Conservation (phyloP, 306 rosid species). For the Neltuma alba region DNA sequence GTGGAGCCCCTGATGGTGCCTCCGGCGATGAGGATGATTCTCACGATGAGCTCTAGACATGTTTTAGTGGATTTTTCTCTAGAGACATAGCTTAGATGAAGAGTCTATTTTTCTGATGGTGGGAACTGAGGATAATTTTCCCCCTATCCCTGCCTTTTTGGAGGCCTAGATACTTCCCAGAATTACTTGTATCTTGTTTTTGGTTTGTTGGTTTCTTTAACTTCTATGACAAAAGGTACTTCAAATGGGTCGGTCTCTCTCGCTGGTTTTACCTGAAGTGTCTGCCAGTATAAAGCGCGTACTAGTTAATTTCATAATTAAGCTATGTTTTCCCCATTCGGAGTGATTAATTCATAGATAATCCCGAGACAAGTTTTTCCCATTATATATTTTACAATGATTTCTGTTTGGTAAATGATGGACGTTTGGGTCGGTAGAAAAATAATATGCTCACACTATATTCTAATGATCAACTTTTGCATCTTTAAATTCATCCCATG, state of each 20-base stretch:
- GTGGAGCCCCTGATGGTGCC: slow-evolving; percentile 77
- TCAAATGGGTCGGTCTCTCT: neutral
- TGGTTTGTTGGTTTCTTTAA: neutral
- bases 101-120: slow-evolving; percentile 41
- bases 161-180: slow-evolving; percentile 37
- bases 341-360: neutral
- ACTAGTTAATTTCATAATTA: neutral
- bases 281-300: neutral
- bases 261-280: neutral
- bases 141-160: slow-evolving; percentile 45
- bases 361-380: neutral
- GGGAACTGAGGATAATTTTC: slow-evolving; percentile 37
- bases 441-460: too few relatives aligned
- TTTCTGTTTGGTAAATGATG: neutral
- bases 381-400: neutral
- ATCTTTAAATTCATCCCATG: too few relatives aligned
- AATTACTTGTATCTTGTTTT: slow-evolving; percentile 40
- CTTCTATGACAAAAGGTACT: neutral
- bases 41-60: slow-evolving; percentile 79
- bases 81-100: slow-evolving; percentile 42
- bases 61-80: slow-evolving; percentile 18
- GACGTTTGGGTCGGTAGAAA: too few relatives aligned
- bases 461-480: too few relatives aligned
- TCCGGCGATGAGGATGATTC: slow-evolving; percentile 78
- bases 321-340: neutral